Percentiles rank a stretch among this genome's conserved stretches.
These are phyloP conservation scores for Graphilbum ipis-grandicollis DNA, from an alignment of 2,329 filamentous ascomycete genomes.

Conservation along the genomic window DNA sequence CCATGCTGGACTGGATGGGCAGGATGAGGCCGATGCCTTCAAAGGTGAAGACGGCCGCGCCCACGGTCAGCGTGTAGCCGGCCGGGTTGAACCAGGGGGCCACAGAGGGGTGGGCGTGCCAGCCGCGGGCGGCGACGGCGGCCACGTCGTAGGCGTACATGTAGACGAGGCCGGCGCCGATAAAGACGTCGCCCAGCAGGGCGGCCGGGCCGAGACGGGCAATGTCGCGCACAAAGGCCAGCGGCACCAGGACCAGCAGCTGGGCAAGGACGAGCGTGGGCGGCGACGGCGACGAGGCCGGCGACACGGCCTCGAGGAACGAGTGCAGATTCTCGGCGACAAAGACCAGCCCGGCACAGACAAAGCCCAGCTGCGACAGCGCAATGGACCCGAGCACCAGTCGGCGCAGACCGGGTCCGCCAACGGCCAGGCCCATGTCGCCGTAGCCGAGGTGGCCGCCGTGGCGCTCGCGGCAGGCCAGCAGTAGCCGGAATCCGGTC, in stretches of 20 bases:
- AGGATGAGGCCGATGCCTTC: constrained; percentile 64
- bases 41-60: constrained; percentile 61
- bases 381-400: constrained; percentile 55
- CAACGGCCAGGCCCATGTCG: constrained; percentile 51
- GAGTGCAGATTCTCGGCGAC: constrained; percentile 56
- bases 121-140: constrained; percentile 33
- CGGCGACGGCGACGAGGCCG: background rate
- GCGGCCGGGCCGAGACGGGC: constrained; percentile 55
- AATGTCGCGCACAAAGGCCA: constrained; percentile 57
- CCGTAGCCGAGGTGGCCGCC: constrained; percentile 50
- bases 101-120: constrained; percentile 37
- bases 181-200: constrained; percentile 54
- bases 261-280: constrained; percentile 46
- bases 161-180: constrained; percentile 51
- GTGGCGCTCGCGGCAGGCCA: constrained; percentile 45
- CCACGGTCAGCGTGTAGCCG: constrained; percentile 53
- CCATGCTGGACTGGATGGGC: constrained; percentile 62
- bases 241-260: constrained; percentile 44
- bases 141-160: constrained; percentile 57
- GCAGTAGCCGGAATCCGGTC: constrained; percentile 53
- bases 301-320: constrained; percentile 45
- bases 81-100: constrained; percentile 47
- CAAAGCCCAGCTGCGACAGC: constrained; percentile 61
- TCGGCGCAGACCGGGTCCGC: constrained; percentile 42
- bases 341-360: constrained; percentile 63